Percentiles rank a stretch among this genome's conserved stretches.
Conservation (phyloP, 306 rosid species). For the Quercus suber region DNA sequence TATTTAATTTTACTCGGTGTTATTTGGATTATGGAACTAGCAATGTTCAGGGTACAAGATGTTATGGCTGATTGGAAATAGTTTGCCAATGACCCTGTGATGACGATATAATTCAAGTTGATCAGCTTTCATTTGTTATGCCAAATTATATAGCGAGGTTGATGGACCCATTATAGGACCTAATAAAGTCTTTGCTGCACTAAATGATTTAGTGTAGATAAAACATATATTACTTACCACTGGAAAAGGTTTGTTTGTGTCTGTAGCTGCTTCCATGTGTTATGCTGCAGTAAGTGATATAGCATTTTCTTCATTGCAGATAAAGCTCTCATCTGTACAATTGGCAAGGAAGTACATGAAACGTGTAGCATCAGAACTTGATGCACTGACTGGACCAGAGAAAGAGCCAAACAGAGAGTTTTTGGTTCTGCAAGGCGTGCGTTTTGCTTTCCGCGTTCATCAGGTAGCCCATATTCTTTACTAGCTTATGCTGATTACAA, state of each 20-base stretch:
- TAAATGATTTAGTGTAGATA: too few species aligned
- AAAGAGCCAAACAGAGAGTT: conserved; percentile 89
- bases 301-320: conserved; percentile 41
- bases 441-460: conserved; percentile 91
- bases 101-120: too few species aligned
- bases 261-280: background rate
- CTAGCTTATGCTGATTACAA: background rate
- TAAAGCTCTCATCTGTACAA: conserved; percentile 92
- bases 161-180: too few species aligned
- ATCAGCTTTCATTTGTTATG: too few species aligned
- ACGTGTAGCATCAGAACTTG: conserved; percentile 85
- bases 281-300: conserved; percentile 12
- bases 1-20: background rate
- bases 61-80: background rate
- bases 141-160: too few species aligned
- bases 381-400: conserved; percentile 68
- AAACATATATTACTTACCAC: background rate
- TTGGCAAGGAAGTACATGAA: conserved; percentile 89
- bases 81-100: too few species aligned
- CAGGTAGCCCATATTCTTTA: conserved; percentile 49
- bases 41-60: background rate
- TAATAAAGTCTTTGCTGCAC: too few species aligned
- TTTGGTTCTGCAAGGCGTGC: conserved; percentile 81
- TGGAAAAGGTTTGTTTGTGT: background rate
- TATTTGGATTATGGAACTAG: background rate